Evolutionary conservation across 352 stramenopile genomes (phyloP).

Genomic region (Saprolegnia diclina): DNA sequence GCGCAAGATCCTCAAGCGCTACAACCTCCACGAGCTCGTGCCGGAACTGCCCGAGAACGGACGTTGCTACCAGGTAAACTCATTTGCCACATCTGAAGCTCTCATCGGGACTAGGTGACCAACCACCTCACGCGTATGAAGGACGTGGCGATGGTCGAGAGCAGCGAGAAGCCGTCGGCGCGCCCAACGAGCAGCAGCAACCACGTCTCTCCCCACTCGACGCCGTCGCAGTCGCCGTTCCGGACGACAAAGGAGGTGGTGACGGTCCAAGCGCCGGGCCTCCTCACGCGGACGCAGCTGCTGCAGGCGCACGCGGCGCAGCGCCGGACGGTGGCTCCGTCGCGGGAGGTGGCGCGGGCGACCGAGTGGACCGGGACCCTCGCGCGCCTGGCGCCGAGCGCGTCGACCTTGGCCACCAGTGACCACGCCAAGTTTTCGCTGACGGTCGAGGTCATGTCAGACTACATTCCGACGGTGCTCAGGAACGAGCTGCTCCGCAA

Average conservation of each 20-base stretch:
- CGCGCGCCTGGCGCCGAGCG: constrained; percentile 31
- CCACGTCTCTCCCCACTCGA: constrained; percentile 19
- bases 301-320: constrained; percentile 14
- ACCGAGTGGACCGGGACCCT: constrained; percentile 16
- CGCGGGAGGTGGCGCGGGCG: background rate
- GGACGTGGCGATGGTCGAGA: constrained; percentile 23
- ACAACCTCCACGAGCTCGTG: constrained; percentile 85
- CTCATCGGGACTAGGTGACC: no score
- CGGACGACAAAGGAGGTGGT: constrained; percentile 39
- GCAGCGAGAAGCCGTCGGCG: constrained; percentile 2
- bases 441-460: constrained; percentile 83
- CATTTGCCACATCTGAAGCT: no score
- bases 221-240: constrained; percentile 3
- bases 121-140: constrained; percentile 27
- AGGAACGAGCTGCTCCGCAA: constrained; percentile 84
- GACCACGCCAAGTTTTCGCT: constrained; percentile 64
- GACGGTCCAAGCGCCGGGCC: background rate
- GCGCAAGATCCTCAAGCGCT: constrained; percentile 80
- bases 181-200: constrained; percentile 2
- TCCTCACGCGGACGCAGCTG: background rate
- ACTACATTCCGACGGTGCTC: constrained; percentile 81
- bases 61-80: constrained; percentile 65
- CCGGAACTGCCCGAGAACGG: constrained; percentile 75
- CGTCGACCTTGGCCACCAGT: constrained; percentile 45
- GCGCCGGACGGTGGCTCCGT: background rate